Evolutionary conservation across 2,329 filamentous ascomycete species (phyloP).

Genomic region (Aureobasidium leucospermi): DNA sequence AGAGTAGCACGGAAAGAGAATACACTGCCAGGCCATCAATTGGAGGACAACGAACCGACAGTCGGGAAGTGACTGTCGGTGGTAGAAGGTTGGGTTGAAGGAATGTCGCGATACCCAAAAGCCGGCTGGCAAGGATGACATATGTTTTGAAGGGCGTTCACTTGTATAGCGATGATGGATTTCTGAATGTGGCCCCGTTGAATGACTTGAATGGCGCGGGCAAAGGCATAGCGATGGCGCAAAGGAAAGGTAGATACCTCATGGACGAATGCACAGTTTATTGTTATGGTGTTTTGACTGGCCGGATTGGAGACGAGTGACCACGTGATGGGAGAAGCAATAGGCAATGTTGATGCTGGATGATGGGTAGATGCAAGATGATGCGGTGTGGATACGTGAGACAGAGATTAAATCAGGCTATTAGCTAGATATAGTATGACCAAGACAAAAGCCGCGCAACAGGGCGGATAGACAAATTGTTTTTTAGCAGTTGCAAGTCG

Average conservation of each 20-base stretch:
- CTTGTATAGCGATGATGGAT: conserved; percentile 7
- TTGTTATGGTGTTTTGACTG: not conserved
- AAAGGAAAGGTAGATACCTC: conserved; percentile 7
- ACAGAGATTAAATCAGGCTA: not conserved
- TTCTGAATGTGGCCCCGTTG: not conserved
- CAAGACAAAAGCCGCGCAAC: conserved; percentile 6
- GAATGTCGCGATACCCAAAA: not conserved
- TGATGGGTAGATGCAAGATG: not conserved
- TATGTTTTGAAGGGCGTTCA: conserved; percentile 1
- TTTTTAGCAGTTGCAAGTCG: conserved; percentile 3
- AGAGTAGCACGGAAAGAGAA: conserved; percentile 2
- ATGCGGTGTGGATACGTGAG: not conserved
- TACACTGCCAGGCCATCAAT: conserved; percentile 4
- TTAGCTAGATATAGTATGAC: not conserved
- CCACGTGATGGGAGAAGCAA: not conserved
- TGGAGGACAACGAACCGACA: conserved; percentile 20
- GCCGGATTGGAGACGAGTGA: not conserved
- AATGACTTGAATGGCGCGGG: not conserved
- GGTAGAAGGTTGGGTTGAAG: conserved; percentile 28
- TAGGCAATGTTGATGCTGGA: not conserved
- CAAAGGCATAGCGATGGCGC: conserved; percentile 12
- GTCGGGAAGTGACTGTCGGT: conserved; percentile 25
- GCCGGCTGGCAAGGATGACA: not conserved
- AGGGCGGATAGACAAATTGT: not conserved
- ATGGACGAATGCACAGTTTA: not conserved